Conservation (phyloP, 2,329 filamentous ascomycete species). For the Teratosphaeria destructans region DNA sequence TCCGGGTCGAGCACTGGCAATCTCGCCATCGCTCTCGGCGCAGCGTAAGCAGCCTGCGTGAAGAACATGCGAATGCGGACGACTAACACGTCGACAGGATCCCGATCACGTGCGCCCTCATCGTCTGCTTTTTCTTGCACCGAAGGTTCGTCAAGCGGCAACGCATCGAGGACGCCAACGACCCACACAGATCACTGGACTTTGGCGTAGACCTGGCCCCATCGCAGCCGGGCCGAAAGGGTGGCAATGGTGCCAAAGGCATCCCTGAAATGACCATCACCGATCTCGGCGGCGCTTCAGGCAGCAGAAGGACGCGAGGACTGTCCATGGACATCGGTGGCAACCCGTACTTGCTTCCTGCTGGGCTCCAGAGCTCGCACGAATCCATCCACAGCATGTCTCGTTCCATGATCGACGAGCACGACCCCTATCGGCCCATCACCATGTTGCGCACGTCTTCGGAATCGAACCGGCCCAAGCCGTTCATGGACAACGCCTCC, state of each 20-base stretch:
- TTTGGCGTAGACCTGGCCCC: conserved; percentile 60
- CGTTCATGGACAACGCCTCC: conserved; percentile 33
- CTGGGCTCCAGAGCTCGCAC: conserved; percentile 63
- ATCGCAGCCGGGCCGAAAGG: conserved; percentile 20
- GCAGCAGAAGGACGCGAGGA: conserved; percentile 31
- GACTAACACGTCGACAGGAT: conserved; percentile 47
- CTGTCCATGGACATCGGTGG: conserved; percentile 57
- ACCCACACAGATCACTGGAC: conserved; percentile 84
- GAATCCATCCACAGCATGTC: conserved; percentile 83
- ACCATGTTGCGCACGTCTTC: conserved; percentile 44
- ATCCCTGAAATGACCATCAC: conserved; percentile 50
- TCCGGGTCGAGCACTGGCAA: conserved; percentile 15
- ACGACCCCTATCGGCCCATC: conserved; percentile 73
- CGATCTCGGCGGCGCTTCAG: conserved; percentile 12
- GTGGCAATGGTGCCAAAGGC: conserved; percentile 31
- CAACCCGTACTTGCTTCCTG: conserved; percentile 89
- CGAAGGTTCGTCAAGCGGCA: conserved; percentile 64
- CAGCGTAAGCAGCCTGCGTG: conserved; percentile 20
- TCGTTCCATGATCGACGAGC: conserved; percentile 59
- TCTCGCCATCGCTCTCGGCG: conserved; percentile 24
- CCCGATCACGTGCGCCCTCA: conserved; percentile 56
- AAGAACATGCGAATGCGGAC: background rate
- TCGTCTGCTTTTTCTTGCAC: conserved; percentile 67
- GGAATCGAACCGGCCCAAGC: conserved; percentile 19
- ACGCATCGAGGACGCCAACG: conserved; percentile 65